Base-by-base conservation (phyloP, 106 monocot genomes). In the Chionographis japonica region DNA sequence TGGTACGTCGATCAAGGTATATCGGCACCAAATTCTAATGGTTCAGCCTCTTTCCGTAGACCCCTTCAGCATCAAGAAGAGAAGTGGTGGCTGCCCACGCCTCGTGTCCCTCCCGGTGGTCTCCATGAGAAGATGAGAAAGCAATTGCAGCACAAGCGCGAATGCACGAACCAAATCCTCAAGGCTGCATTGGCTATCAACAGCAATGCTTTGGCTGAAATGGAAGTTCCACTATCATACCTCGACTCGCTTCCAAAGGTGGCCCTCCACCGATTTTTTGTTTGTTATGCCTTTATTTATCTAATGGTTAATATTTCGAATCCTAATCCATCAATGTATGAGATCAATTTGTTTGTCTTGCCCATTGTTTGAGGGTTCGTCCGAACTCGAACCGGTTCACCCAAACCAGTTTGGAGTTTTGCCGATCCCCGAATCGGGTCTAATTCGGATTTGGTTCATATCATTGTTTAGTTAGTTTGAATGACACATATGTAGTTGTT, bases 21-120 rank as follows among this genome's bases (percentile, higher is more conserved):
- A 46, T 10, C 79, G 37, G 78, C 80, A 38, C 62, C 77, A 8
- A 85, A 95, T 43, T 61, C 79, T 52, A 88, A 94, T 60, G 80
- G 80, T 41, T 85, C 94, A 6, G 63, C 73, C 49, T 82, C 90
- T 16, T 81, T 88, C 61, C 66, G 74, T 8, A 75, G 54, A 55
- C 69, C 72, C 0, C 36, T 82, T 61, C 78, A 68, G 3, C 83
- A 79, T 3, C 88, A 84, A 63, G 87, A 91, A 62, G 93, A 89
- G 70, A 95, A 95, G 50, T 95, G 95, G 95, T 95, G 95, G 95
- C 79, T 95, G 49, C 95, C 95, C 16, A 79, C 86, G 7, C 95
- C 95, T 35, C 77, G 86, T 36, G 88, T 91, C 1, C 91, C 95
- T 15, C 60, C 86, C 18, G 88, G 84, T 3, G 88, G 95, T 50